Conservation (phyloP, 2,329 filamentous ascomycete species). For the Albifimbria verrucaria region DNA sequence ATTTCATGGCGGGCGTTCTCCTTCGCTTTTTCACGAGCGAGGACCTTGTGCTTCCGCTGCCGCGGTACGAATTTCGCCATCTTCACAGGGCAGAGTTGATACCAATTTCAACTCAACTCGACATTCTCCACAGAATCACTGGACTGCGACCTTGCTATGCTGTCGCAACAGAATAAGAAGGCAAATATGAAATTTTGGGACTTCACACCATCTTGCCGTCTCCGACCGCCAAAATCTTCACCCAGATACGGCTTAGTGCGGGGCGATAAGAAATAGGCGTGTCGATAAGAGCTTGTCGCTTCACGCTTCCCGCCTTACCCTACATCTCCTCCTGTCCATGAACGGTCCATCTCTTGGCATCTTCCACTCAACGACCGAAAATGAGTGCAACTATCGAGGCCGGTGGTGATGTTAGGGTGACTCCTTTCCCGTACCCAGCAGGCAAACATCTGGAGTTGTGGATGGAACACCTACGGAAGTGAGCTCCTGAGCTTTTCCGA, state of each 20-base stretch:
- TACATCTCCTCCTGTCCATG: no score
- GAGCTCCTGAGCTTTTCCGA: constrained; percentile 75
- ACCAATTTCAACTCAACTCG: neutral
- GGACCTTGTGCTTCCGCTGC: constrained; percentile 65
- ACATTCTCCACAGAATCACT: no score
- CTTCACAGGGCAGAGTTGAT: neutral
- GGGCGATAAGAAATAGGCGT: constrained; percentile 22
- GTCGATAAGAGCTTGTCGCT: no score
- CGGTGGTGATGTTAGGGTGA: constrained; percentile 38
- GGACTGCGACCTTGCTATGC: neutral
- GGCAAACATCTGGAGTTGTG: constrained; percentile 57
- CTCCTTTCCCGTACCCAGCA: constrained; percentile 67
- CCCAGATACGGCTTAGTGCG: constrained; percentile 30
- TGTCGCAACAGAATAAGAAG: neutral
- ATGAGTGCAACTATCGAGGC: neutral
- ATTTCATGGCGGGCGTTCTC: constrained; percentile 39
- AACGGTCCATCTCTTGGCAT: no score
- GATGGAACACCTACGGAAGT: constrained; percentile 70
- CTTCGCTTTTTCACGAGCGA: constrained; percentile 57
- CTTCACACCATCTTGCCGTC: constrained; percentile 30
- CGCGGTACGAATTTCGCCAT: constrained; percentile 61
- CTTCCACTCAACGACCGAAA: no score
- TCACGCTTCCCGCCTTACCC: no score
- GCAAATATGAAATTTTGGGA: constrained; percentile 30
- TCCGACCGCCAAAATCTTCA: constrained; percentile 30